Evolutionary conservation across 1,284 basidiomycete genomes (phyloP), one percentile per base, ranked within the genome.

Genomic region (Porogramme epimiltina): DNA sequence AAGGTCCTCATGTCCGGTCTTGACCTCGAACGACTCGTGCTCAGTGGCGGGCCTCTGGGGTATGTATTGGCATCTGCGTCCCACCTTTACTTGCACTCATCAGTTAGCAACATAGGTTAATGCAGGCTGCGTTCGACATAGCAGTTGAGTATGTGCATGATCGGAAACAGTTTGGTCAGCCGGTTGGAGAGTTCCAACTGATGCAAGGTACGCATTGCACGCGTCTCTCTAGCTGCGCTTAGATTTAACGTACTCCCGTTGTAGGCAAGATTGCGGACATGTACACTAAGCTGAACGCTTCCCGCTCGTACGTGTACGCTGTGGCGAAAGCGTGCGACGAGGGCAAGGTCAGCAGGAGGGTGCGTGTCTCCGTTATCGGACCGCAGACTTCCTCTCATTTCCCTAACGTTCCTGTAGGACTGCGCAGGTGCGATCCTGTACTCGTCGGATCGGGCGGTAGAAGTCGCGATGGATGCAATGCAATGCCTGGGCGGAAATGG

Each of bases 71-170:
- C n/a, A n/a, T n/a, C n/a, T n/a, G n/a, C n/a, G n/a, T n/a, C n/a
- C n/a, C n/a, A n/a, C n/a, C n/a, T 72, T 65, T 15, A 8, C 31
- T 22, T n/a, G 9, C 34, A 4, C 3, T 2, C 28, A 3, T 8
- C 33, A 34, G 1, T 18, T n/a, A n/a, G 22, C 54, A 93, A 91
- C n/a, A n/a, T n/a, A n/a, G n/a, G n/a, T 77, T 98, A 55, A 96
- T 95, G 93, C 95, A 98, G 71, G 87, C 92, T 3, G 93, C 95
- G 2, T 95, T 97, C 65, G 92, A 97, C 70, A 81, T 89, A 60
- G 86, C 93, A 2, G 76, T 95, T 2, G 85, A 91, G 63, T 98
- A 98, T 67, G 82, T 94, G 8, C 95, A 98, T 68, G 85, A 95
- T 54, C 81, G 95, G n/a, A 59, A 93, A 70, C 95, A 98, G 67